A percentile compares a stretch with the other conserved stretches of the same genome.
Conservation (phyloP, 768 basidiomycete genomes). For the Filobasidium wieringae region DNA sequence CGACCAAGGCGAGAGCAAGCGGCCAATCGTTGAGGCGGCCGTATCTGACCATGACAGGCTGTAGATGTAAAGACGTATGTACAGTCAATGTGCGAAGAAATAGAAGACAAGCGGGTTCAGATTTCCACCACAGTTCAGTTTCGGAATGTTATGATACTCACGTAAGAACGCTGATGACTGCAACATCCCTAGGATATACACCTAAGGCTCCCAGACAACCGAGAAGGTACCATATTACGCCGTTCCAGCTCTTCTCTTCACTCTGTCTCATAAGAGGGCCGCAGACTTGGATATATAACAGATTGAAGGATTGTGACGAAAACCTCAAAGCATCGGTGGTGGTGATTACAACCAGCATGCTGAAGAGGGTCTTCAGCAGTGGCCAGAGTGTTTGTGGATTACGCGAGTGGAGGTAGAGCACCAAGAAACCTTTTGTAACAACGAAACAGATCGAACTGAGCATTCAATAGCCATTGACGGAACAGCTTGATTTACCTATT, state of each 20-base stretch:
- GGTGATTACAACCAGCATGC: slow-evolving; percentile 55
- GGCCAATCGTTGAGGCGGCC: slow-evolving; percentile 79
- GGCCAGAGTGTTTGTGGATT: slow-evolving; percentile 43
- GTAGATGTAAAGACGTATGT: slow-evolving; percentile 6
- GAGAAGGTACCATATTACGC: slow-evolving; percentile 81
- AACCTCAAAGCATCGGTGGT: slow-evolving; percentile 69
- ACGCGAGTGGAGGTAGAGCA: slow-evolving; percentile 49
- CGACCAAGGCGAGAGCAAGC: slow-evolving; percentile 65
- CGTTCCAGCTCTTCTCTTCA: slow-evolving; percentile 71
- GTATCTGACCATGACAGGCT: slow-evolving; percentile 96
- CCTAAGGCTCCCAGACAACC: slow-evolving; percentile 68
- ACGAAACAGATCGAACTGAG: not conserved
- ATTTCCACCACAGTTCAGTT: not conserved
- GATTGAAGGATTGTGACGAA: slow-evolving; percentile 52
- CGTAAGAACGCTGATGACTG: slow-evolving; percentile 82
- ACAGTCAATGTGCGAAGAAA: slow-evolving; percentile 1
- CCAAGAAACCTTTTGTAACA: slow-evolving; percentile 55
- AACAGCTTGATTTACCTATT: slow-evolving; percentile 52
- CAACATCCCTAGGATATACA: slow-evolving; percentile 71
- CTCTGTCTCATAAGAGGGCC: slow-evolving; percentile 84
- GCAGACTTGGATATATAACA: slow-evolving; percentile 55
- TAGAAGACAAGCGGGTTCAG: not conserved
- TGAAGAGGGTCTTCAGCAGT: slow-evolving; percentile 54
- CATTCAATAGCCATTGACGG: no score
- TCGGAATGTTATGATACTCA: slow-evolving; percentile 40